These are phyloP conservation scores for Jacaranda mimosifolia DNA, from an alignment of 257 asterid species.

Conservation along the genomic window DNA sequence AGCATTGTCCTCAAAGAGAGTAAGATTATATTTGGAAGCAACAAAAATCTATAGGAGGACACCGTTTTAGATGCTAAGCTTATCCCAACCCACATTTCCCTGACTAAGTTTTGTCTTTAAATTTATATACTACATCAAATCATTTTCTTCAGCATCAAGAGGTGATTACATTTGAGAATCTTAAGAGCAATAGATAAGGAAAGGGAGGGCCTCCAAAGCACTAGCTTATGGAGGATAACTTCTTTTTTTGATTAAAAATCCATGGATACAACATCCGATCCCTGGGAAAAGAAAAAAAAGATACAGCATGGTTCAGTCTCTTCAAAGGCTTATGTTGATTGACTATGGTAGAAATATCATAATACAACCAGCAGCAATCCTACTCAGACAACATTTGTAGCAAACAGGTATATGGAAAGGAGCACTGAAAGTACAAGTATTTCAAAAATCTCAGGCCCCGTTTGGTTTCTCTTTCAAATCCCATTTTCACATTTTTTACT, in stretches of 20 bases:
- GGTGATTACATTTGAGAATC: conserved; percentile 4
- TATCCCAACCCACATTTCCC: not conserved
- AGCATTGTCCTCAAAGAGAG: not conserved
- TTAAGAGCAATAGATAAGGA: not conserved
- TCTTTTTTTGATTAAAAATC: not conserved
- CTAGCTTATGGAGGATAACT: not conserved
- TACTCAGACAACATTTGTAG: conserved; percentile 3
- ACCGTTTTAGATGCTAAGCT: not conserved
- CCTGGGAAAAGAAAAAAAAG: not conserved
- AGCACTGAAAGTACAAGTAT: conserved; percentile 13
- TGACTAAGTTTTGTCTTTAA: not conserved
- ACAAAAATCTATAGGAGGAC: not conserved
- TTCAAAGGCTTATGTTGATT: not conserved
- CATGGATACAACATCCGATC: not conserved
- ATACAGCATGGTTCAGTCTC: not conserved
- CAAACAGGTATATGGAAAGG: conserved; percentile 20
- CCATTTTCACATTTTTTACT: too few relatives aligned
- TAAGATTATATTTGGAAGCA: not conserved
- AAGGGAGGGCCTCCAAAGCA: conserved; percentile 5
- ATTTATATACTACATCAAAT: not conserved
- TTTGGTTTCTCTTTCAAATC: too few relatives aligned
- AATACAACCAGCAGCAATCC: not conserved
- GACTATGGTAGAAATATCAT: not conserved
- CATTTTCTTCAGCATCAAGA: not conserved
- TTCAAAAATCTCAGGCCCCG: not conserved